Evolutionary conservation across 495 filamentous ascomycete genomes (phyloP), one percentile per base, ranked within the genome.

Genomic region (Jackrogersella multiformis): DNA sequence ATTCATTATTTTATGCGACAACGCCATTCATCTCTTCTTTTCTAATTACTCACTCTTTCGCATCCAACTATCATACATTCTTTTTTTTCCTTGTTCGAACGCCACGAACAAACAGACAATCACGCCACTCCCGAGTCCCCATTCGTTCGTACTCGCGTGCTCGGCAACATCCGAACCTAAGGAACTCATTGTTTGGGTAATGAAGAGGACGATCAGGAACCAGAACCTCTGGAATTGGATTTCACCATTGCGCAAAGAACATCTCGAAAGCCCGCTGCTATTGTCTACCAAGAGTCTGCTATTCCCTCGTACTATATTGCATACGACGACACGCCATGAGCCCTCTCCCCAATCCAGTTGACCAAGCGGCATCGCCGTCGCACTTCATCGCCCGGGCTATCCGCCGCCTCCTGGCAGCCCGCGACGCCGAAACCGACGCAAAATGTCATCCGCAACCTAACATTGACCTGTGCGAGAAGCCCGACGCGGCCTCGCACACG

Each of bases 401-500:
- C 56, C 13, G 58, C 32, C 62, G 55, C 44, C 16, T 73, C n/a
- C 24, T 70, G 4, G 44, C 26, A 6, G 9, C 53, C 1, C 57
- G 53, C 8, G 62, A 58, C 38, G 69, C 67, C 30, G 51, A 64
- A 2, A 62, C 32, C 15, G 26, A 66, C 16, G 45, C 42, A 6
- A 69, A 71, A 24, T 74, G 72, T 38, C 72, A 74, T 21, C 72
- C 72, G 21, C 46, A 41, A 16, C 72, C 72, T 30, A 45, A 74
- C 38, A 74, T 74, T 39, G 53, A 74, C 30, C 69, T 74, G 0
- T 73, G 73, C 58, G 73, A 74, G 54, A 74, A 74, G 56, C 64
- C 73, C 15, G 41, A 60, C 0, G 53, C 45, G n/a, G 28, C 66
- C 6, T 46, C 28, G 5, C 51, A 63, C 9, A 49, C 61, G 18